phyloP scores from a whole-genome alignment of 768 basidiomycete species.

The Mrakia blollopis region DNA sequence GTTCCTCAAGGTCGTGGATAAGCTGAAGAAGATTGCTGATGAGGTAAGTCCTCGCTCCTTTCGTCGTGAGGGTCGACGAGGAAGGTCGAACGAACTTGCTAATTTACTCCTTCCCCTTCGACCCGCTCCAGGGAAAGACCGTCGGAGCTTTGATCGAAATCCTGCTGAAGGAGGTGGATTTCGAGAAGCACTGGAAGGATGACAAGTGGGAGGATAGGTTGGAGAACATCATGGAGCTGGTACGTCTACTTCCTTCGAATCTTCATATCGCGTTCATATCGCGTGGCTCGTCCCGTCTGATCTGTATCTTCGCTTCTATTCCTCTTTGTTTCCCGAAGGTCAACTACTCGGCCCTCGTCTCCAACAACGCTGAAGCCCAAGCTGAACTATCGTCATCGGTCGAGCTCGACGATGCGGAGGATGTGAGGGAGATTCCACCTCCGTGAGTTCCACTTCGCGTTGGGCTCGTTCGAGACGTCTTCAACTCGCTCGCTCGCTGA shows the following conservation, averaged over 20 bases:
- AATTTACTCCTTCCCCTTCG: not conserved
- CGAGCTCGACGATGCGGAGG: not conserved
- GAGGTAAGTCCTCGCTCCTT: not conserved
- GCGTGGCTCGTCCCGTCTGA: not conserved
- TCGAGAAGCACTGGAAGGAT: slow-evolving; percentile 63
- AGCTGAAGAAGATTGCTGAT: slow-evolving; percentile 1
- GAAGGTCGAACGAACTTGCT: no score
- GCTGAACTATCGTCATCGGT: not conserved
- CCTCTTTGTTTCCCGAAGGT: slow-evolving; percentile 34
- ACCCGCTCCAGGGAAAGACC: slow-evolving; percentile 50
- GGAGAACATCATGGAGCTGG: slow-evolving; percentile 83
- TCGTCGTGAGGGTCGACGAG: no score
- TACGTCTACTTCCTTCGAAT: not conserved
- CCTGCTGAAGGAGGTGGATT: slow-evolving; percentile 57
- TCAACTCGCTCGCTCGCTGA: not conserved
- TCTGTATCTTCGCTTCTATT: not conserved
- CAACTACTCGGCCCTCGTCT: slow-evolving; percentile 1
- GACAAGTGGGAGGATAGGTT: slow-evolving; percentile 62
- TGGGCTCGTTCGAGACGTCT: no score
- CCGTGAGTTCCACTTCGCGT: not conserved
- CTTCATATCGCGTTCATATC: not conserved
- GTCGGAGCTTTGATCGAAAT: slow-evolving; percentile 62
- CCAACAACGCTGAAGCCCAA: not conserved
- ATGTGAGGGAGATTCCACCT: not conserved
- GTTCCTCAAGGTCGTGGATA: not conserved